phyloP scores from a whole-genome alignment of 140 eudicot genomes.

The Senecio squalidus region DNA sequence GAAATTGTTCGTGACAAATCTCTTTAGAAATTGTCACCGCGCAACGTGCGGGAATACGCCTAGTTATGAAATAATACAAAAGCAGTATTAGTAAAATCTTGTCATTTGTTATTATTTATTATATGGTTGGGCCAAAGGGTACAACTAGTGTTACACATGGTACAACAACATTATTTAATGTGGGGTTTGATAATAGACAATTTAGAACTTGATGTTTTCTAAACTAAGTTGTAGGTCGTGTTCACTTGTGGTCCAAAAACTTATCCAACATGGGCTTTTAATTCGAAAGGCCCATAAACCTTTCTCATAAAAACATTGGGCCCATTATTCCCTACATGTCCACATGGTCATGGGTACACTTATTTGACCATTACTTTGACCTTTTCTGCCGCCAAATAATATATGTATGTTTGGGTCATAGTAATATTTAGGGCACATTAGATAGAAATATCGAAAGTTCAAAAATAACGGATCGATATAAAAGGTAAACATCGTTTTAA shows the following conservation, averaged over 20 bases:
- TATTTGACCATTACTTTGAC: no score
- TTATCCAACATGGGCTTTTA: constrained; percentile 8
- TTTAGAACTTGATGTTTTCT: background rate
- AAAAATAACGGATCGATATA: no score
- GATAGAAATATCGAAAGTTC: no score
- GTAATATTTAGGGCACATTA: no score
- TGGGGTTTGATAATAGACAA: constrained; percentile 1
- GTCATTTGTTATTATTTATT: background rate
- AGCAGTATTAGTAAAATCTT: no score
- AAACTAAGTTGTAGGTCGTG: constrained; percentile 13
- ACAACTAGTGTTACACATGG: background rate
- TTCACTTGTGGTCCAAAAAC: constrained; percentile 21
- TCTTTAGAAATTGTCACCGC: no score
- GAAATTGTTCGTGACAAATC: no score
- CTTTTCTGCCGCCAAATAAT: no score
- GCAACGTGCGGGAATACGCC: no score
- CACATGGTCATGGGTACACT: background rate
- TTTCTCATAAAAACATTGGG: background rate
- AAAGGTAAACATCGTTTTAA: no score
- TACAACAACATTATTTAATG: background rate
- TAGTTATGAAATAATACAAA: no score
- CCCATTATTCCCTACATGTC: background rate
- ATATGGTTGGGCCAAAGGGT: constrained; percentile 1
- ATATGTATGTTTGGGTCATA: no score
- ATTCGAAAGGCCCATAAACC: constrained; percentile 11